Conservation (phyloP, 257 asterid genomes). For the Solanum corneliomulleri region DNA sequence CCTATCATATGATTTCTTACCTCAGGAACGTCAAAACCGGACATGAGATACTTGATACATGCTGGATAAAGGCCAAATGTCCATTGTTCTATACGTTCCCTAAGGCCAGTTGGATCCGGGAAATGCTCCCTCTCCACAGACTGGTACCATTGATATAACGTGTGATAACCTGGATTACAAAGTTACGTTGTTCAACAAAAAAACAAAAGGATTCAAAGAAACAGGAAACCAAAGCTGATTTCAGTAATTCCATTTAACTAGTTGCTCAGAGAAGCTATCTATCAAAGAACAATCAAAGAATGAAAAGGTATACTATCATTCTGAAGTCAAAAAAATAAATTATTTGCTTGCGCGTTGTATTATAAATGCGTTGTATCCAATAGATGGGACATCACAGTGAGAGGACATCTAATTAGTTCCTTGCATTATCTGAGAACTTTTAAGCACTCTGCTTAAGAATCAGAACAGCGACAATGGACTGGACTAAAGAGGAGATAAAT, state of each 20-base stretch:
- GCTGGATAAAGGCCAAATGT: constrained; percentile 98
- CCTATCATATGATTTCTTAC: constrained; percentile 12
- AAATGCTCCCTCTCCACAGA: constrained; percentile 91
- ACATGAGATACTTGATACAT: constrained; percentile 94
- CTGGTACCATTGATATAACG: constrained; percentile 84
- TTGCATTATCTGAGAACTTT: background rate
- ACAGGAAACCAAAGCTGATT: background rate
- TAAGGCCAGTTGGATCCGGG: constrained; percentile 95
- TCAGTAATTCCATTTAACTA: background rate
- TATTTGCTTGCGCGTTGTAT: background rate
- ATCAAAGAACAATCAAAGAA: background rate
- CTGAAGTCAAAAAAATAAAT: background rate
- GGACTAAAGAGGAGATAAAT: background rate
- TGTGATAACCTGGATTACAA: constrained; percentile 68
- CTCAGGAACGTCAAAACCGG: constrained; percentile 96
- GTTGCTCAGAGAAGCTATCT: background rate
- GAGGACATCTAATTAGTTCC: background rate
- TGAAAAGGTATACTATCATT: no score
- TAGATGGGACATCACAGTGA: background rate
- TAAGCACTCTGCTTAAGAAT: background rate
- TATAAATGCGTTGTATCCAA: background rate
- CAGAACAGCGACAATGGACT: background rate
- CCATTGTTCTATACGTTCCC: constrained; percentile 92
- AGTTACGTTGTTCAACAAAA: background rate
- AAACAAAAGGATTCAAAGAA: background rate